Evolutionary conservation across 2,329 filamentous ascomycete species (phyloP).

Genomic region (Exutisphaerella laricina): DNA sequence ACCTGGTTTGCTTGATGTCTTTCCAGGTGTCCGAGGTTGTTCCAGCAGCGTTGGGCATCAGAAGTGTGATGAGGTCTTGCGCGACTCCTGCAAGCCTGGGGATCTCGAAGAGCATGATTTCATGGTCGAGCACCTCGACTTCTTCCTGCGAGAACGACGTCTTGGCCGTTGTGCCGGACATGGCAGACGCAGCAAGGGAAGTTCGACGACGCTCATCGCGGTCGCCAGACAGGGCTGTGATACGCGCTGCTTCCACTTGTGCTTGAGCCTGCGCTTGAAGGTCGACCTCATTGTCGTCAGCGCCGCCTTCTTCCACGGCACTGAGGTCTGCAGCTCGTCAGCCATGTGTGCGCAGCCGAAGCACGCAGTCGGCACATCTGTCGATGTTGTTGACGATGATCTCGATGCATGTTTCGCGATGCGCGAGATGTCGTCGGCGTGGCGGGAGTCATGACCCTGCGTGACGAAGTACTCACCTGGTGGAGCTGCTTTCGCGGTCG

Average conservation of each 20-base stretch:
- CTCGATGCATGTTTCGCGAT: neutral
- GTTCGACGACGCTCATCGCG: slow-evolving; percentile 9
- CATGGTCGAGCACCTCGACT: slow-evolving; percentile 38
- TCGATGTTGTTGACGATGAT: neutral
- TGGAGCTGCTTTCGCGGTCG: slow-evolving; percentile 5
- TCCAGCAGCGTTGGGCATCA: slow-evolving; percentile 27
- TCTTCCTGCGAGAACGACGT: slow-evolving; percentile 44
- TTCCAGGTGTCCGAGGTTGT: slow-evolving; percentile 25
- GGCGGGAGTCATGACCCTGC: neutral
- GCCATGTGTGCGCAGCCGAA: neutral
- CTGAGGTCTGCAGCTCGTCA: slow-evolving; percentile 7
- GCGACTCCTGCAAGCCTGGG: slow-evolving; percentile 33
- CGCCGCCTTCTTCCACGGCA: slow-evolving; percentile 9
- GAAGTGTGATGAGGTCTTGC: slow-evolving; percentile 25
- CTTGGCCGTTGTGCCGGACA: slow-evolving; percentile 45
- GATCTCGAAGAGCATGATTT: slow-evolving; percentile 39
- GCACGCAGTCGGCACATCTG: neutral
- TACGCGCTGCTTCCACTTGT: neutral
- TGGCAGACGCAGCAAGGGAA: slow-evolving; percentile 32
- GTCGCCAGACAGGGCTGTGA: slow-evolving; percentile 18
- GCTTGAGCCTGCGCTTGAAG: slow-evolving; percentile 9
- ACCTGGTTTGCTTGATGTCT: slow-evolving; percentile 33
- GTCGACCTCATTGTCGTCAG: slow-evolving; percentile 7
- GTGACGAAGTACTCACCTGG: slow-evolving; percentile 3
- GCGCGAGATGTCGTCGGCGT: neutral